Evolutionary conservation across 2,329 filamentous ascomycete species (phyloP).

Genomic region (Microdochium paspali): DNA sequence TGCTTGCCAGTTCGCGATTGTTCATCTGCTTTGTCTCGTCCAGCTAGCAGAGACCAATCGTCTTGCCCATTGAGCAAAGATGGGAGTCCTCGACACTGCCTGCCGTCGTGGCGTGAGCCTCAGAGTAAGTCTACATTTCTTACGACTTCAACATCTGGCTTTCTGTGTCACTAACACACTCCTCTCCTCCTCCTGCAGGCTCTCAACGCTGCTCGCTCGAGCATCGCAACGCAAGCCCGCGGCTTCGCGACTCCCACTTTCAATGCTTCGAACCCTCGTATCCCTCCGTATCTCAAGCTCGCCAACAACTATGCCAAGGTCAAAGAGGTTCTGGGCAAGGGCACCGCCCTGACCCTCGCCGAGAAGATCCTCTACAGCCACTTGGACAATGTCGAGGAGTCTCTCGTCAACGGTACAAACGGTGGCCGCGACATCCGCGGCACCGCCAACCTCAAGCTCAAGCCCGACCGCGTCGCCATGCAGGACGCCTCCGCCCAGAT

Average conservation of each 20-base stretch:
- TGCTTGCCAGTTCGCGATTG: too few species aligned
- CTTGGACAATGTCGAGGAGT: slow-evolving; percentile 81
- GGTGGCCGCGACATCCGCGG: slow-evolving; percentile 80
- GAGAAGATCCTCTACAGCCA: slow-evolving; percentile 99
- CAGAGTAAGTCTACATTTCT: slow-evolving; percentile 11
- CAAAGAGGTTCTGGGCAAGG: slow-evolving; percentile 40
- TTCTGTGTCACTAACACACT: too few species aligned
- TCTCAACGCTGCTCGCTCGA: slow-evolving; percentile 9
- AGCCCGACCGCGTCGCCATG: slow-evolving; percentile 96
- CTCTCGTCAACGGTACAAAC: slow-evolving; percentile 71
- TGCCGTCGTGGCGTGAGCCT: slow-evolving; percentile 19
- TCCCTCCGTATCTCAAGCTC: slow-evolving; percentile 61
- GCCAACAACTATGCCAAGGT: slow-evolving; percentile 52
- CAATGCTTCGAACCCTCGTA: slow-evolving; percentile 33
- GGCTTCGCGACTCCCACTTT: slow-evolving; percentile 22
- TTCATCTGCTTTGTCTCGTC: not conserved
- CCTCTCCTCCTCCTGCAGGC: slow-evolving; percentile 9
- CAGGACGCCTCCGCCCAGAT: slow-evolving; percentile 98
- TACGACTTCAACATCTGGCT: not conserved
- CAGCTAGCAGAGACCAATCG: not conserved
- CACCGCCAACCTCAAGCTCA: slow-evolving; percentile 88
- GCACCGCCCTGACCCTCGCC: slow-evolving; percentile 66
- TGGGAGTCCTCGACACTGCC: slow-evolving; percentile 20
- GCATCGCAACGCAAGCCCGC: slow-evolving; percentile 13
- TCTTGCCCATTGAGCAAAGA: slow-evolving; percentile 7